Base-by-base conservation (phyloP, 169 alveolate genomes). In the Amoebophrya sp. region DNA sequence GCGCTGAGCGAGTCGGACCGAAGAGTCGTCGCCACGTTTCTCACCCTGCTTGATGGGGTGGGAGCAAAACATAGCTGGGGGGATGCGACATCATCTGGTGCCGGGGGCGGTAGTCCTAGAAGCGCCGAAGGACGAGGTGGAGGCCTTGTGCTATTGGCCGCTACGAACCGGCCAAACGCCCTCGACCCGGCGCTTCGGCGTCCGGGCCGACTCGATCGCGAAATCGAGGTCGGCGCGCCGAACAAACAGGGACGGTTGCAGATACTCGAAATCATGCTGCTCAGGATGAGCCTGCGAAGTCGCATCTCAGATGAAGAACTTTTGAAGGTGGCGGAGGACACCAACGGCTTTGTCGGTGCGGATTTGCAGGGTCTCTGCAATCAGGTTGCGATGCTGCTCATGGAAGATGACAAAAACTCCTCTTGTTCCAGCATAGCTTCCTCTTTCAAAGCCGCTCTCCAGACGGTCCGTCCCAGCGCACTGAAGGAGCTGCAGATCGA, bases 161-260 rank as follows among this genome's bases (percentile, higher is more conserved):
- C 99, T 40, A 98, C 99, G 29, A 97, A 96, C 91, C 95, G 95
- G 69, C 93, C 95, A 34, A 96, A 96, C 41, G 94, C 96, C 58
- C 90, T 99, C 69, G 99, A 97, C 93, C 94, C 96, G 40, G 97
- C 98, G 23, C 90, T 98, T 26, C 97, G 99, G 91, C 93, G 99
- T 93, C 97, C 99, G 29, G 99, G 99, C 20, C 94, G 99, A 89
- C 96, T 99, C 78, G 99, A 99, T 89, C 95, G 96, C 70, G 99
- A 97, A 90, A 94, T 98, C 0, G 95, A 96, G 23, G 34, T 58
- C 10, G 78, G 78, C 78, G 78, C 78, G 78, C 78, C 78, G 26
- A 58, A 58, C 34, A n/a, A 10, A 13, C 29, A 58, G 23, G 78
- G 29, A 16, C 7, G 78, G 78, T 58, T 58, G 34, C 34, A 58